Percentiles rank a stretch among this genome's conserved stretches.
Conservation (phyloP, 108 stramenopile species). For the Pseudonitzschia pungens region DNA sequence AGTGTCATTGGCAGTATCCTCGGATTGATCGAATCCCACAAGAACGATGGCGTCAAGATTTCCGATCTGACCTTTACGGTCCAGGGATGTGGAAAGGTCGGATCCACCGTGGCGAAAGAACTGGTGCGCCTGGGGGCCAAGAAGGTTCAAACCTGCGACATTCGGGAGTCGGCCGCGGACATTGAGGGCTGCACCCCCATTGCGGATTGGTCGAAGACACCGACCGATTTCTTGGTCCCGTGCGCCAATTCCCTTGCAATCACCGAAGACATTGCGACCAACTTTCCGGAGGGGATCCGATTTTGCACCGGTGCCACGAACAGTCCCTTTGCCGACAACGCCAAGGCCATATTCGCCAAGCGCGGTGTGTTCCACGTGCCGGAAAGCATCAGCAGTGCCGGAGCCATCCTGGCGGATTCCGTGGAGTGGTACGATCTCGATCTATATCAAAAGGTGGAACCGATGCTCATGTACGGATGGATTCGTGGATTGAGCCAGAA, state of each 20-base stretch:
- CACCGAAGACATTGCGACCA: constrained; percentile 28
- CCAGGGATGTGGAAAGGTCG: constrained; percentile 55
- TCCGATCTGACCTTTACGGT: constrained; percentile 38
- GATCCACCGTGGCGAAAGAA: constrained; percentile 37
- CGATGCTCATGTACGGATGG: constrained; percentile 42
- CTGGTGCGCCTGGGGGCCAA: constrained; percentile 36
- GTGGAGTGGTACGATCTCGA: constrained; percentile 41
- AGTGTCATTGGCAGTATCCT: constrained; percentile 44
- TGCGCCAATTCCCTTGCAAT: constrained; percentile 42
- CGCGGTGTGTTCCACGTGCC: constrained; percentile 40
- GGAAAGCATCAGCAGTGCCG: constrained; percentile 37
- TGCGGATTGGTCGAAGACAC: constrained; percentile 28
- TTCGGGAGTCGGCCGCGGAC: constrained; percentile 19
- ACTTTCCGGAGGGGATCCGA: constrained; percentile 25
- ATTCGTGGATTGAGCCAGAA: constrained; percentile 27
- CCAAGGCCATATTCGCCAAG: constrained; percentile 28
- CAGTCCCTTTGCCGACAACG: constrained; percentile 34
- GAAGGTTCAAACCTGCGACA: constrained; percentile 40
- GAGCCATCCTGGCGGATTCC: constrained; percentile 42
- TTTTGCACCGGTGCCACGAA: constrained; percentile 43
- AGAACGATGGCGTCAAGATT: constrained; percentile 29
- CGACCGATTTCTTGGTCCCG: constrained; percentile 43
- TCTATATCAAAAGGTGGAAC: constrained; percentile 44
- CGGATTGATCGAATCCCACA: constrained; percentile 34
- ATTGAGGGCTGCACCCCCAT: constrained; percentile 39